A percentile compares a stretch with the other conserved stretches of the same genome.
Conservation (phyloP, 2,329 filamentous ascomycete species). For the Hypoxylon sp. region DNA sequence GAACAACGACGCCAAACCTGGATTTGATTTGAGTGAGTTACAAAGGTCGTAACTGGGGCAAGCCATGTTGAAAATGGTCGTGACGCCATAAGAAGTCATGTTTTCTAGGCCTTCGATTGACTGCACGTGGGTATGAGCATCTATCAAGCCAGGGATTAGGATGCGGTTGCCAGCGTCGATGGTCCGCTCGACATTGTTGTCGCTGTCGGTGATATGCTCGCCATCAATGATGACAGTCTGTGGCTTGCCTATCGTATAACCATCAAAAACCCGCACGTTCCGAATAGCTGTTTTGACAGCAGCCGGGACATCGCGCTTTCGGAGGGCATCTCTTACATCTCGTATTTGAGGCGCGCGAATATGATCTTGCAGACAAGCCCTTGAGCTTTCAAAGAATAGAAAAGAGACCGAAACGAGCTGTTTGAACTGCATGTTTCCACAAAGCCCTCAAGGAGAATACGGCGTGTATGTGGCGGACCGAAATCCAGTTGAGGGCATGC, state of each 20-base stretch:
- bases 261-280: slow-evolving; percentile 46
- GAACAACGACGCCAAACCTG: slow-evolving; percentile 38
- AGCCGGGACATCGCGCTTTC: slow-evolving; percentile 29
- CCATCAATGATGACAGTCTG: slow-evolving; percentile 41
- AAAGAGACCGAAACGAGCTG: slow-evolving; percentile 6
- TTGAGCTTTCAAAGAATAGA: slow-evolving; percentile 4
- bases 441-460: not conserved
- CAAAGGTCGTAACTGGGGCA: slow-evolving; percentile 46
- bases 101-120: slow-evolving; percentile 44
- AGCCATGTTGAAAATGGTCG: slow-evolving; percentile 51
- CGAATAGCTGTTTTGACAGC: slow-evolving; percentile 40
- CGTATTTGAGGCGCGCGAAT: slow-evolving; percentile 14
- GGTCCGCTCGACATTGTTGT: slow-evolving; percentile 22
- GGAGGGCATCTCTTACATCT: slow-evolving; percentile 29
- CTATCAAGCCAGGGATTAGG: slow-evolving; percentile 53
- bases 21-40: slow-evolving; percentile 39
- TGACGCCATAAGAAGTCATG: slow-evolving; percentile 51
- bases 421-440: slow-evolving; percentile 21
- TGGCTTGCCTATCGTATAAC: slow-evolving; percentile 32
- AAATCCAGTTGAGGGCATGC: not conserved
- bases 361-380: slow-evolving; percentile 33
- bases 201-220: slow-evolving; percentile 38
- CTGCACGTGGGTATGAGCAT: slow-evolving; percentile 50
- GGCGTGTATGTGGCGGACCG: not conserved
- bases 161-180: slow-evolving; percentile 50